Evolutionary conservation across 2,329 filamentous ascomycete genomes (phyloP), one percentile per base, ranked within the genome.

Genomic region (Daldinia sp.): DNA sequence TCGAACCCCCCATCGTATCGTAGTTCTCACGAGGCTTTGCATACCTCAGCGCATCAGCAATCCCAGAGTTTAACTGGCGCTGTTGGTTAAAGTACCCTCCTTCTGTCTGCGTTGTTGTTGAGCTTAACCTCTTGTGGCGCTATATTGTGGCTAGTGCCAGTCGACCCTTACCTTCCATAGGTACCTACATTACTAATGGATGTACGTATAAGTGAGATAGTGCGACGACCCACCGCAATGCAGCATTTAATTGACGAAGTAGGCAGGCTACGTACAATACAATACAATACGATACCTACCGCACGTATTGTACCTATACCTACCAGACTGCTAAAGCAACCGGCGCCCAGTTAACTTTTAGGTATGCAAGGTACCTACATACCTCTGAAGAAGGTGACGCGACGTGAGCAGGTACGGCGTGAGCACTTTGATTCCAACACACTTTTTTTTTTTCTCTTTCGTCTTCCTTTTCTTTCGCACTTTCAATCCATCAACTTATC

Each of bases 381-480:
- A 52, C 15, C 48, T 58, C 32, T 45, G 13, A 27, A 25, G 9
- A 30, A 54, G 27, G 45, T 58, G 62, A 61, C 58, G 58, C 62
- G 52, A 50, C 53, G 35, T 54, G 57, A 61, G 34, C 25, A 55
- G 27, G 37, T 41, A 19, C 41, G 35, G 41, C 48, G 49, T 55
- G 59, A 58, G 53, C 48, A 62, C 9, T 55, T 62, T 37, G 39
- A 55, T 54, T 55, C 29, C 39, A 56, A 51, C 56, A 63, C 51
- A 55, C 17, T 37, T 61, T 53, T 49, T 39, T 47, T 47, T 30
- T 30, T 47, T 30, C 19, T 47, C 34, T 47, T 35, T 32, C 23
- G 2, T 54, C 30, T 54, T 32, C 37, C 15, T 43, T 51, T 27
- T 30, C 15, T 51, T 27, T 30, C 15, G 17, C 45, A 48, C 19